phyloP scores from a whole-genome alignment of 2,329 filamentous ascomycete genomes.

The Colletotrichum sp. region DNA sequence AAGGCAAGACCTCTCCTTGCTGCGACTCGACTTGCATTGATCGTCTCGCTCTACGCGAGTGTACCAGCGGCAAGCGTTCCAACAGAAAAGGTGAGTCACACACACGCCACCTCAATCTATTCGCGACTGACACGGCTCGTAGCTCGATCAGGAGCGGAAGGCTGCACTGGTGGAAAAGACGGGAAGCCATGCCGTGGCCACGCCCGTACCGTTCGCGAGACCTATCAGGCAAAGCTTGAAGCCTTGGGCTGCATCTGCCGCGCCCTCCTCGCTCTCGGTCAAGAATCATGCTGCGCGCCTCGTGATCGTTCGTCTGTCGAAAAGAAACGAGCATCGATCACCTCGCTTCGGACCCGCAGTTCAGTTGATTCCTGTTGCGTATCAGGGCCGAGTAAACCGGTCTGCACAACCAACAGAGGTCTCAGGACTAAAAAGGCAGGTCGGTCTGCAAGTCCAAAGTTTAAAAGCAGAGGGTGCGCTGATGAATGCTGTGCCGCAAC shows the following conservation, averaged over 20 bases:
- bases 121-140: not conserved
- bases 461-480: not conserved
- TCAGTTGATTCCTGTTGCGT: constrained; percentile 31
- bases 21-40: constrained; percentile 48
- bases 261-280: constrained; percentile 53
- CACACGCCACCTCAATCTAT: not conserved
- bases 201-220: constrained; percentile 33
- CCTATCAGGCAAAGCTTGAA: constrained; percentile 47
- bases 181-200: constrained; percentile 44
- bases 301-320: constrained; percentile 28
- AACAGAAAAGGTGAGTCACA: not conserved
- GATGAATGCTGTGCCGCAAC: constrained; percentile 10
- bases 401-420: not conserved
- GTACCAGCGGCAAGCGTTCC: constrained; percentile 26
- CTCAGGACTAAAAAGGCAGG: not conserved
- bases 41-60: constrained; percentile 48
- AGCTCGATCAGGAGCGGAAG: not conserved
- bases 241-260: constrained; percentile 60
- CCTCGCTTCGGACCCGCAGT: constrained; percentile 14
- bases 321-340: constrained; percentile 29
- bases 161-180: constrained; percentile 12
- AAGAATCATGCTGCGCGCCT: constrained; percentile 54
- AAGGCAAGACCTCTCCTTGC: constrained; percentile 42
- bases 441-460: not conserved
- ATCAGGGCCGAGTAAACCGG: not conserved